Evolutionary conservation across 169 alveolate species (phyloP).

Genomic region (Plasmodium berghei): DNA sequence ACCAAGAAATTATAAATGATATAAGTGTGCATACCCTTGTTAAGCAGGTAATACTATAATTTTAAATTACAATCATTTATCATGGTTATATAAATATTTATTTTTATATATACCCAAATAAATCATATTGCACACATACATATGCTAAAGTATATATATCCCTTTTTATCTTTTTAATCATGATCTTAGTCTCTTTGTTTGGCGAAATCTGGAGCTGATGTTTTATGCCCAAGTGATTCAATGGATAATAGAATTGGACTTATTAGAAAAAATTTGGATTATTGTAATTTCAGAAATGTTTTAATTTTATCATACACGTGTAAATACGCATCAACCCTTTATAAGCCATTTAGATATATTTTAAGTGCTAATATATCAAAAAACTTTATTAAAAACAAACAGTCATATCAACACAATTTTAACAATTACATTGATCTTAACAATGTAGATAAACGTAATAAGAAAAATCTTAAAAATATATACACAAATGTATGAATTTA

Average conservation of each 20-base stretch:
- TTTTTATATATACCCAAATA: not conserved
- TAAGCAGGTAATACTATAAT: slow-evolving; percentile 75
- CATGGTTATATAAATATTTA: not conserved
- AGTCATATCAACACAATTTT: slow-evolving; percentile 85
- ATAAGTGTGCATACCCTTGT: slow-evolving; percentile 79
- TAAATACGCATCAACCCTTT: slow-evolving; percentile 88
- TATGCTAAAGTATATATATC: not conserved
- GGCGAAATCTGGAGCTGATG: slow-evolving; percentile 90
- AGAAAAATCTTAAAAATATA: not conserved
- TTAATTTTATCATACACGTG: slow-evolving; percentile 89
- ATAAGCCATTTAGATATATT: slow-evolving; percentile 92
- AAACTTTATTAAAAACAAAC: slow-evolving; percentile 82
- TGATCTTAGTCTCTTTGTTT: slow-evolving; percentile 79
- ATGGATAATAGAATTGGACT: slow-evolving; percentile 91
- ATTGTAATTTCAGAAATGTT: slow-evolving; percentile 78
- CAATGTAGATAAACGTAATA: slow-evolving; percentile 74
- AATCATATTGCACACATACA: not conserved
- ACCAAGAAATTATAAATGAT: slow-evolving; percentile 80
- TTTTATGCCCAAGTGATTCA: slow-evolving; percentile 92
- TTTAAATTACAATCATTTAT: not conserved
- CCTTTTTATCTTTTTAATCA: not conserved
- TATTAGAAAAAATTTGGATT: slow-evolving; percentile 84
- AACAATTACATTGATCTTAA: slow-evolving; percentile 72
- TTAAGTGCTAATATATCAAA: slow-evolving; percentile 84
- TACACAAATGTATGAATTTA: not conserved